Percentiles rank a stretch among this genome's conserved stretches.
Conservation (phyloP, 1,284 basidiomycete genomes). For the Microstroma glucosiphilum region DNA sequence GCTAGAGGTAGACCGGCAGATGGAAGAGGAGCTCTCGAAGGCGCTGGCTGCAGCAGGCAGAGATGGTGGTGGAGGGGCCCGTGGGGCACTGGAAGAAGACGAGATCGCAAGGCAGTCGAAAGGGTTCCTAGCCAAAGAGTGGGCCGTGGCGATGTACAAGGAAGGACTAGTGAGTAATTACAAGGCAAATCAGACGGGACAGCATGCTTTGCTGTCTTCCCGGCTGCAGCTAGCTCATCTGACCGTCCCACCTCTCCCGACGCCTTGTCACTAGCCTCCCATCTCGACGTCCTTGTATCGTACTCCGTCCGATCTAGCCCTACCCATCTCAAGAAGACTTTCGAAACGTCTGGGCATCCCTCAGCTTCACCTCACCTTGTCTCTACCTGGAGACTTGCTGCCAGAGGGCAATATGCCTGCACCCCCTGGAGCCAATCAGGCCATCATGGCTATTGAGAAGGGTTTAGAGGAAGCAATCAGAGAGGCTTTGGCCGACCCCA, state of each 20-base stretch:
- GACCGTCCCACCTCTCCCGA: not conserved
- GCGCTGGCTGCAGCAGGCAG: not conserved
- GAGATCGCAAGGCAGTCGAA: not conserved
- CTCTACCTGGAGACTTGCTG: constrained; percentile 53
- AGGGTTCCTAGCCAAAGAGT: constrained; percentile 1
- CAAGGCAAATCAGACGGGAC: no score
- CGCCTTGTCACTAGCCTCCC: not conserved
- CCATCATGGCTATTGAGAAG: not conserved
- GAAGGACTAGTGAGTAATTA: not conserved
- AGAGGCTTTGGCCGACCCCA: no score
- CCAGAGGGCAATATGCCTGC: constrained; percentile 1
- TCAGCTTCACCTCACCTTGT: not conserved
- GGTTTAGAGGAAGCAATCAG: not conserved
- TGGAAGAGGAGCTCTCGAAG: constrained; percentile 3
- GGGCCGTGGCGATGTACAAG: not conserved
- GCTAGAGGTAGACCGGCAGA: not conserved
- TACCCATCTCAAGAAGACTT: not conserved
- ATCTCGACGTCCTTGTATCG: not conserved
- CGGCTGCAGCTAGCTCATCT: not conserved
- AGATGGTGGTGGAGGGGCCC: not conserved
- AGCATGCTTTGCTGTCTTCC: no score
- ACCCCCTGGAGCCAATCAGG: not conserved
- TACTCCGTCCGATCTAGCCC: not conserved
- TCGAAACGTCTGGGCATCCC: not conserved
- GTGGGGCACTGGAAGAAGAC: not conserved